These are phyloP conservation scores for Xylariales sp. DNA, from an alignment of 2,329 filamentous ascomycete genomes.

Conservation along the genomic window DNA sequence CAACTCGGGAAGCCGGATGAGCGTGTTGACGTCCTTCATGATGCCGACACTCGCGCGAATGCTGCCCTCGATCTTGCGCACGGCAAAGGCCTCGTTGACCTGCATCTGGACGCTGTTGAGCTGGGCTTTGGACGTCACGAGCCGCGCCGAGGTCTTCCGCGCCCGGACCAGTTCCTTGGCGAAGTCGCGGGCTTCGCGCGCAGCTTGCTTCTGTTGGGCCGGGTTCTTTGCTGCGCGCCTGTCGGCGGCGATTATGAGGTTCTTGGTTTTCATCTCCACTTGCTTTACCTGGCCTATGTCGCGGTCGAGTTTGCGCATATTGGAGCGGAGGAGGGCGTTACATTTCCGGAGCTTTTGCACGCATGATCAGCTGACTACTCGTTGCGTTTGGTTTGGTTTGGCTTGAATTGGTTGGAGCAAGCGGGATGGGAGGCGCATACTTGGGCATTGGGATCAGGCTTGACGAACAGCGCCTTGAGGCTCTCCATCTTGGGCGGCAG, in stretches of 20 bases:
- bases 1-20: constrained; percentile 80
- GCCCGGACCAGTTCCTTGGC: constrained; percentile 81
- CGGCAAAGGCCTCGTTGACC: constrained; percentile 91
- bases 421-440: constrained; percentile 51
- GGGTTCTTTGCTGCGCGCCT: constrained; percentile 77
- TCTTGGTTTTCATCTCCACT: constrained; percentile 79
- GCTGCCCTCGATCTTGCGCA: constrained; percentile 92
- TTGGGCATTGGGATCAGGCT: constrained; percentile 89
- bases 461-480: constrained; percentile 79
- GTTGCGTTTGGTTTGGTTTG: too few species aligned
- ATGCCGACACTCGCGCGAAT: constrained; percentile 83
- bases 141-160: constrained; percentile 67
- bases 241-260: constrained; percentile 77
- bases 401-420: too few species aligned
- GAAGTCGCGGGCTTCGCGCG: constrained; percentile 79
- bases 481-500: constrained; percentile 67
- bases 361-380: too few species aligned
- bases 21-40: constrained; percentile 92
- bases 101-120: constrained; percentile 94
- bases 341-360: constrained; percentile 97
- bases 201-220: constrained; percentile 71
- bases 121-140: constrained; percentile 86
- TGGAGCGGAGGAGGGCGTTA: constrained; percentile 81
- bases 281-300: constrained; percentile 76
- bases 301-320: constrained; percentile 90